A percentile compares a stretch with the other conserved stretches of the same genome.
Evolutionary conservation across 768 basidiomycete genomes (phyloP).

Genomic region (Grammothele lineata): DNA sequence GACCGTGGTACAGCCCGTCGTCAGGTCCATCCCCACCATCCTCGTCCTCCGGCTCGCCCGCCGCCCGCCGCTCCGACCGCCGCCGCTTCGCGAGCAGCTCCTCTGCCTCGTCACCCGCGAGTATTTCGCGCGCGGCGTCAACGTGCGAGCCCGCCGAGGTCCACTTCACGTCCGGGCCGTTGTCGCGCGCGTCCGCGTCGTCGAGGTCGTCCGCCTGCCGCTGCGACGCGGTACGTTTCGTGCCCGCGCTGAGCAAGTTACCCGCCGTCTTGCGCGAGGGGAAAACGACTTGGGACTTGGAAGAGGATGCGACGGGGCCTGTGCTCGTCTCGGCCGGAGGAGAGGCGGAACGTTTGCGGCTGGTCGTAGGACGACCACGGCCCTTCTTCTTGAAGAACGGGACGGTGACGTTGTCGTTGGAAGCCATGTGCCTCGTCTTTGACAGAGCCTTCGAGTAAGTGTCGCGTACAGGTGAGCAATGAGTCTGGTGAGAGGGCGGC

Average conservation of each 20-base stretch:
- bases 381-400: conserved; percentile 91
- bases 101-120: conserved; percentile 80
- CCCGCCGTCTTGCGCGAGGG: conserved; percentile 64
- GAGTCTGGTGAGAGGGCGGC: not conserved
- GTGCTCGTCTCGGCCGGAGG: conserved; percentile 36
- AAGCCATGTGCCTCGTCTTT: conserved; percentile 14
- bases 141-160: conserved; percentile 72
- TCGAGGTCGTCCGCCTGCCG: conserved; percentile 47
- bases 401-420: conserved; percentile 43
- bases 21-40: conserved; percentile 59
- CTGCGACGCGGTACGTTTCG: conserved; percentile 56
- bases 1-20: conserved; percentile 85
- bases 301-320: conserved; percentile 31
- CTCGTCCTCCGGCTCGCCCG: conserved; percentile 29
- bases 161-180: conserved; percentile 71
- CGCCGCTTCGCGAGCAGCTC: conserved; percentile 69
- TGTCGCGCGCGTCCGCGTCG: conserved; percentile 41
- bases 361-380: conserved; percentile 69
- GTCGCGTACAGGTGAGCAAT: not conserved
- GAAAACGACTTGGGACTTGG: conserved; percentile 70
- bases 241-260: conserved; percentile 76
- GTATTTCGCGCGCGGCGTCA: conserved; percentile 66
- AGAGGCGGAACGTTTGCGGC: conserved; percentile 71
- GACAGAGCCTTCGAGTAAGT: too few relatives aligned
- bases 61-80: conserved; percentile 41